Evolutionary conservation across 768 basidiomycete species (phyloP).

Genomic region (Mycena leptocephala): DNA sequence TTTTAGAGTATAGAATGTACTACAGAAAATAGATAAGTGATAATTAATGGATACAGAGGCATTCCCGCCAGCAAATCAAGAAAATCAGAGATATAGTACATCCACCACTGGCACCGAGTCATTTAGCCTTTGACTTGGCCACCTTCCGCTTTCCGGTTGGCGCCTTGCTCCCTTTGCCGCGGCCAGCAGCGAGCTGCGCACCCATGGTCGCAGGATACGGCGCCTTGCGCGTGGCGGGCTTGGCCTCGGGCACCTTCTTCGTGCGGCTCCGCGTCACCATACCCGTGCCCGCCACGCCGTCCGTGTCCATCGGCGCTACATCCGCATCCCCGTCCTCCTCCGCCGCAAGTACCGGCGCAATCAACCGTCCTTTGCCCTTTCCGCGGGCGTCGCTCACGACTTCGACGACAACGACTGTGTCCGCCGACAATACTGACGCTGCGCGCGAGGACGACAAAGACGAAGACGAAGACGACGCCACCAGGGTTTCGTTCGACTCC

Average conservation of each 20-base stretch:
- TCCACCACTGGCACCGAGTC: background rate
- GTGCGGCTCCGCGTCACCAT: conserved; percentile 34
- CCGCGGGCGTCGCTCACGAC: conserved; percentile 37
- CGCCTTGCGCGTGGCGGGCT: background rate
- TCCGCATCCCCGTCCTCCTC: background rate
- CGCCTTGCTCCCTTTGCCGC: conserved; percentile 17
- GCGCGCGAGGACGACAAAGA: conserved; percentile 45
- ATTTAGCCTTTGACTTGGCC: conserved; percentile 42
- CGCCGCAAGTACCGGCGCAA: conserved; percentile 14
- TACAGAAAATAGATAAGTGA: background rate
- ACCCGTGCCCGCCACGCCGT: background rate
- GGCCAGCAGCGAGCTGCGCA: conserved; percentile 21
- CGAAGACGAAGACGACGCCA: conserved; percentile 15
- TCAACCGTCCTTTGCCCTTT: conserved; percentile 32
- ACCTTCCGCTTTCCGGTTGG: conserved; percentile 46
- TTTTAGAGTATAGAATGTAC: conserved; percentile 1
- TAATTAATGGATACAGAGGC: background rate
- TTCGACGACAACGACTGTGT: conserved; percentile 54
- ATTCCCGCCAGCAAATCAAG: conserved; percentile 2
- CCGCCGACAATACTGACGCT: conserved; percentile 56
- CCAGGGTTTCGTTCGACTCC: conserved; percentile 32
- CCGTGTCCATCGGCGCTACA: conserved; percentile 33
- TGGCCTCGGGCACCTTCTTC: background rate
- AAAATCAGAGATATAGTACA: background rate
- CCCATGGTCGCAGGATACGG: conserved; percentile 25